Percentiles rank a stretch among this genome's conserved stretches.
phyloP scores from a whole-genome alignment of 352 stramenopile species.

The Albugo candida region DNA sequence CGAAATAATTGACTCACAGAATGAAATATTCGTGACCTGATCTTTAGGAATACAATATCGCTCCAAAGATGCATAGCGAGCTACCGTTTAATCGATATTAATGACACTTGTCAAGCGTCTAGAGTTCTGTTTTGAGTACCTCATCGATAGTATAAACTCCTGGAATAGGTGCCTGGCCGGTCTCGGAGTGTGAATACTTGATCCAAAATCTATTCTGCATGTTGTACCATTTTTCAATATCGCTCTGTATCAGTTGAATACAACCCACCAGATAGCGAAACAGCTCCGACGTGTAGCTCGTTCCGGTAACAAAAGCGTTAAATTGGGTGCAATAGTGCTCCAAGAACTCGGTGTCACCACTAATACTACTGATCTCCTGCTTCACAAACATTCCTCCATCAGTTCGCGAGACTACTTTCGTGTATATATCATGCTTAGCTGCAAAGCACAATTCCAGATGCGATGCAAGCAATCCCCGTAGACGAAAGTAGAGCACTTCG shows the following conservation, averaged over 20 bases:
- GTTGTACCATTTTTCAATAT: not conserved
- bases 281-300: conserved; percentile 62
- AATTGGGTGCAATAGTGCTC: conserved; percentile 47
- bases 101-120: not conserved
- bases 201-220: conserved; percentile 74
- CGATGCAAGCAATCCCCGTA: conserved; percentile 41
- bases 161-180: conserved; percentile 56
- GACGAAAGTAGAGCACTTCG: conserved; percentile 64
- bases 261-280: conserved; percentile 49
- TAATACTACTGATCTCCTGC: conserved; percentile 28
- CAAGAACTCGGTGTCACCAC: conserved; percentile 48
- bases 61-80: conserved; percentile 73
- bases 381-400: not conserved
- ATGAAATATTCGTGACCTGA: conserved; percentile 46
- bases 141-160: conserved; percentile 69
- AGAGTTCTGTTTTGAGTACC: conserved; percentile 13
- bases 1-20: conserved; percentile 52
- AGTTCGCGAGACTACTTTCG: not conserved
- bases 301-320: conserved; percentile 48
- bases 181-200: conserved; percentile 70
- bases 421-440: not conserved
- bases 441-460: conserved; percentile 22
- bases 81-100: conserved; percentile 12
- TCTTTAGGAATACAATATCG: conserved; percentile 45
- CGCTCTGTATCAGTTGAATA: conserved; percentile 1